Evolutionary conservation across 2,329 filamentous ascomycete genomes (phyloP).

Genomic region (Colletotrichum scovillei): DNA sequence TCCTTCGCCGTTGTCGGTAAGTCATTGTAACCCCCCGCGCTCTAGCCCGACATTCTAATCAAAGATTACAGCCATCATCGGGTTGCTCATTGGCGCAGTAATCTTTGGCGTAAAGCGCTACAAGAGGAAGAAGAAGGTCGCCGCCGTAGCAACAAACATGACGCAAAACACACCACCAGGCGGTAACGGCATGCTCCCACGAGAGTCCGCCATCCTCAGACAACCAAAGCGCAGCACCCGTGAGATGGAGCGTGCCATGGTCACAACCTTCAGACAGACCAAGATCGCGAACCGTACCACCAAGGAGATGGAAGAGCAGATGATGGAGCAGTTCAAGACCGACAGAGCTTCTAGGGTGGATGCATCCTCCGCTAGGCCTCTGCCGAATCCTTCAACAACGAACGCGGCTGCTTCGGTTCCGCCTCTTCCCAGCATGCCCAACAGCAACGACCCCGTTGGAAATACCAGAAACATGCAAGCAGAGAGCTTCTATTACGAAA

Average conservation of each 20-base stretch:
- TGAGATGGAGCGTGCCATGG: conserved; percentile 19
- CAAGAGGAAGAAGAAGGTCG: conserved; percentile 27
- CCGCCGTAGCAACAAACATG: conserved; percentile 23
- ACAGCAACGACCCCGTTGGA: fast-evolving
- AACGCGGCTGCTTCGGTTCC: not conserved
- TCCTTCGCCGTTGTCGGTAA: conserved; percentile 22
- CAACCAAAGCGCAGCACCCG: conserved; percentile 17
- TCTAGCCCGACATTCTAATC: not conserved
- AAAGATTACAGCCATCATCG: not conserved
- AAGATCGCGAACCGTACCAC: conserved; percentile 27
- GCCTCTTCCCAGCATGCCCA: not conserved
- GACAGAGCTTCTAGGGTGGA: not conserved
- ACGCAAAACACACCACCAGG: not conserved
- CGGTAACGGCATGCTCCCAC: not conserved
- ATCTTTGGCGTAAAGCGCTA: conserved; percentile 17
- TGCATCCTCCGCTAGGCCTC: not conserved
- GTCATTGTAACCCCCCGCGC: not conserved
- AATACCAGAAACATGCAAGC: not conserved
- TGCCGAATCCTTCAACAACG: not conserved
- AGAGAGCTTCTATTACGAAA: conserved; percentile 30
- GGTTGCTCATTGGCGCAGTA: conserved; percentile 16
- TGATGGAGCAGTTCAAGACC: conserved; percentile 18
- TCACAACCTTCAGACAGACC: conserved; percentile 23
- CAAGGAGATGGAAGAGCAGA: conserved; percentile 29
- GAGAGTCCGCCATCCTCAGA: conserved; percentile 7